Conservation (phyloP, 257 asterid genomes). For the Rauvolfia tetraphylla region DNA sequence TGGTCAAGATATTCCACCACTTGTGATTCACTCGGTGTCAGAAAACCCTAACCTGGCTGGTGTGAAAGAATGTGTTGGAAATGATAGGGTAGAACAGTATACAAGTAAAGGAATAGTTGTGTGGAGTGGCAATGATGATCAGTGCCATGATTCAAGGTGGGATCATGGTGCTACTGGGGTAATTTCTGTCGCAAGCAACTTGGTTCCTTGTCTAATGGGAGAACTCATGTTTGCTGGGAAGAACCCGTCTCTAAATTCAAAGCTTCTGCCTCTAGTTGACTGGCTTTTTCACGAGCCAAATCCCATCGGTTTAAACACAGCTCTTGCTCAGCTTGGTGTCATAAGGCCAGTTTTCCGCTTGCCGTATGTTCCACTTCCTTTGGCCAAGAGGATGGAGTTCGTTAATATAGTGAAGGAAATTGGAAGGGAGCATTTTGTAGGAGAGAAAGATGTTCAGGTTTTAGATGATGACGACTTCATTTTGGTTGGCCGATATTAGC, state of each 20-base stretch:
- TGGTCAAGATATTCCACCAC: slow-evolving; percentile 75
- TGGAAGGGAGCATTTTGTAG: slow-evolving; percentile 76
- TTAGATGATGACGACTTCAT: slow-evolving; percentile 69
- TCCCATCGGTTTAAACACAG: slow-evolving; percentile 76
- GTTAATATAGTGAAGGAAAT: slow-evolving; percentile 64
- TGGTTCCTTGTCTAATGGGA: slow-evolving; percentile 74
- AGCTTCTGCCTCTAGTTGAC: slow-evolving; percentile 48
- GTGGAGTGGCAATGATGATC: slow-evolving; percentile 89
- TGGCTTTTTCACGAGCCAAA: slow-evolving; percentile 81
- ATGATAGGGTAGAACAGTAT: slow-evolving; percentile 59
- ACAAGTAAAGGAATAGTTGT: slow-evolving; percentile 53
- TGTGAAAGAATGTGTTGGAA: slow-evolving; percentile 77
- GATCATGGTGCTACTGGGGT: slow-evolving; percentile 66
- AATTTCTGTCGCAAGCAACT: slow-evolving; percentile 74
- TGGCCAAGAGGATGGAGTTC: slow-evolving; percentile 70
- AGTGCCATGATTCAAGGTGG: slow-evolving; percentile 90
- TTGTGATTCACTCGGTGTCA: slow-evolving; percentile 39
- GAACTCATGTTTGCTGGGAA: slow-evolving; percentile 69
- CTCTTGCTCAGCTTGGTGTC: slow-evolving; percentile 88
- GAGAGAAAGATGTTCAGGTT: slow-evolving; percentile 59
- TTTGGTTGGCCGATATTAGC: slow-evolving; percentile 71
- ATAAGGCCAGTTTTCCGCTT: slow-evolving; percentile 74
- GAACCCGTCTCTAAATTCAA: slow-evolving; percentile 48
- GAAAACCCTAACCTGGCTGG: slow-evolving; percentile 68
- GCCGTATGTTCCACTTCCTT: slow-evolving; percentile 72